Conservation (phyloP, 805 yeast genomes). For the Kazachstania taianensis region DNA sequence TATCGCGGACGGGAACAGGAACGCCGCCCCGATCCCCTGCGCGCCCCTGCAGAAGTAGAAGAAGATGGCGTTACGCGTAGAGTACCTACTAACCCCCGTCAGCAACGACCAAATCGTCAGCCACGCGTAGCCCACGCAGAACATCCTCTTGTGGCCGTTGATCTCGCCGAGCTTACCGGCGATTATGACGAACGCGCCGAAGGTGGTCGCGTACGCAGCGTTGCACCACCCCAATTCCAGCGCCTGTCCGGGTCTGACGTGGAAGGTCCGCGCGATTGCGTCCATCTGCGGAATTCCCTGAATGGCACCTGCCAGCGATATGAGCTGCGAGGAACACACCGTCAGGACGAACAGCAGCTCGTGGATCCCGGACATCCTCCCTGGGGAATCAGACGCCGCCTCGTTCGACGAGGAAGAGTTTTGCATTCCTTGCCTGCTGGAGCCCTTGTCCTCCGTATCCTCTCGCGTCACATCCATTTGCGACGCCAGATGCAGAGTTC, state of each 20-base stretch:
- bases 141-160: constrained; percentile 46
- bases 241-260: constrained; percentile 1
- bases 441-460: no score
- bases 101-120: constrained; percentile 47
- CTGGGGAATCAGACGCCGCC: no score
- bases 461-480: no score
- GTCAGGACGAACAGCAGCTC: constrained; percentile 6
- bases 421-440: no score
- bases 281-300: constrained; percentile 10
- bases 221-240: constrained; percentile 10
- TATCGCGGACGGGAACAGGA: constrained; percentile 47
- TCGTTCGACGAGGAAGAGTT: no score
- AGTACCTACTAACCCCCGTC: constrained; percentile 39
- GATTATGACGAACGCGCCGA: constrained; percentile 56
- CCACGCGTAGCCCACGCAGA: constrained; percentile 50
- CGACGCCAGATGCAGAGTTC: no score
- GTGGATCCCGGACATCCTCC: constrained; percentile 2
- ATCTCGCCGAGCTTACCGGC: constrained; percentile 66
- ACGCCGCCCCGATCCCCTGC: constrained; percentile 57
- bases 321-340: constrained; percentile 7
- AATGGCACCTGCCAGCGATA: constrained; percentile 7
- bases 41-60: constrained; percentile 39
- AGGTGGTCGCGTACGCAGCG: constrained; percentile 9
- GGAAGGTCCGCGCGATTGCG: constrained; percentile 3
- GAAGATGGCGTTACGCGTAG: constrained; percentile 12